These are phyloP conservation scores for Eucalyptus dawsonii DNA, from an alignment of 345 rosid species.

Conservation along the genomic window DNA sequence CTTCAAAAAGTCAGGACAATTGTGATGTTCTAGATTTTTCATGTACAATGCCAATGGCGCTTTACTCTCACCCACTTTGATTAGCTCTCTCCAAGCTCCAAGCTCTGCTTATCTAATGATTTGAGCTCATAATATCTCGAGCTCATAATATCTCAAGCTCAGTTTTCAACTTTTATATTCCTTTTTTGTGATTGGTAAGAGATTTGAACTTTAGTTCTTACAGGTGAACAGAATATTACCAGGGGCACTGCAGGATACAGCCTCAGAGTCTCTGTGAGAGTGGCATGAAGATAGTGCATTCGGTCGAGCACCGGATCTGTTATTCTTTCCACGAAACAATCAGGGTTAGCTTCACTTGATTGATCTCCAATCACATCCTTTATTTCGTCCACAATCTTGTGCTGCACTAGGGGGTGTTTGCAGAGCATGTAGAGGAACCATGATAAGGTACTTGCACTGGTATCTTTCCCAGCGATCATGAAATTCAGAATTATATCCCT, in stretches of 20 bases:
- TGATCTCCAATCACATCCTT: conserved; percentile 11
- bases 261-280: conserved; percentile 66
- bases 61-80: background rate
- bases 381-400: conserved; percentile 49
- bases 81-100: background rate
- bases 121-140: background rate
- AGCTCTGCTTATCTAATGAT: background rate
- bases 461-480: conserved; percentile 66
- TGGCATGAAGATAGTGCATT: conserved; percentile 79
- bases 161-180: background rate
- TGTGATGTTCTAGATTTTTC: background rate
- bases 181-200: background rate
- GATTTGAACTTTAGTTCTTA: background rate
- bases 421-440: conserved; percentile 79
- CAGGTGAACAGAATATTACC: conserved; percentile 5
- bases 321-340: conserved; percentile 24
- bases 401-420: conserved; percentile 57
- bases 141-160: background rate
- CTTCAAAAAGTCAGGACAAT: background rate
- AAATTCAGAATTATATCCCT: conserved; percentile 64
- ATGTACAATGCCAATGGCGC: background rate
- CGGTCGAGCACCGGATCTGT: conserved; percentile 33
- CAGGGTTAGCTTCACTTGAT: background rate
- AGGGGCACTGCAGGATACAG: conserved; percentile 55
- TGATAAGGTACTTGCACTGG: conserved; percentile 40